Evolutionary conservation across 805 yeast genomes (phyloP).

Genomic region (Candida sanyiensis): DNA sequence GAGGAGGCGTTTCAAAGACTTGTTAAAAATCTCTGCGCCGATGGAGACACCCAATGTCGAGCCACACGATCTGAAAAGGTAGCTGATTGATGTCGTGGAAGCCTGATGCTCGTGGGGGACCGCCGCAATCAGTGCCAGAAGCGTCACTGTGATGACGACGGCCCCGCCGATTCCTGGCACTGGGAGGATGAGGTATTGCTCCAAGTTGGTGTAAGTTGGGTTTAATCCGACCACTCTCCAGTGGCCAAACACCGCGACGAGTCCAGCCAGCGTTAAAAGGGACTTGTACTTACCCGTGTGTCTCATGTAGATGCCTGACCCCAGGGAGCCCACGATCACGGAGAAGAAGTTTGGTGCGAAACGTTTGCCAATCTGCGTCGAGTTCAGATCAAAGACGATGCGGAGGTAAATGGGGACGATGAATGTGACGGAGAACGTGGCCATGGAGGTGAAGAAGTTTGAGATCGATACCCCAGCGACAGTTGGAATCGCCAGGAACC

Average conservation of each 20-base stretch:
- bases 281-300: conserved; percentile 53
- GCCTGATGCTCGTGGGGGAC: conserved; percentile 65
- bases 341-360: conserved; percentile 56
- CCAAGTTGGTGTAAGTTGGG: conserved; percentile 32
- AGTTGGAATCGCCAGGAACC: conserved; percentile 49
- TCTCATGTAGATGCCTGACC: conserved; percentile 61
- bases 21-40: conserved; percentile 58
- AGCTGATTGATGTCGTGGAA: conserved; percentile 60
- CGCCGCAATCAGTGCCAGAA: conserved; percentile 64
- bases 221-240: conserved; percentile 30
- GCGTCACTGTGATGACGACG: conserved; percentile 56
- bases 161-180: conserved; percentile 54
- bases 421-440: conserved; percentile 39
- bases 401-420: conserved; percentile 59
- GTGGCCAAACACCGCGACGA: conserved; percentile 41
- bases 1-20: conserved; percentile 32
- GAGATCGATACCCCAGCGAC: conserved; percentile 59
- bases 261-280: conserved; percentile 38
- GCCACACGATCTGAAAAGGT: conserved; percentile 61
- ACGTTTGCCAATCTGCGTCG: conserved; percentile 56
- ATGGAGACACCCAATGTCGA: conserved; percentile 60
- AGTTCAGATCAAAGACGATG: conserved; percentile 45
- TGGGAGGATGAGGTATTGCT: conserved; percentile 38
- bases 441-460: conserved; percentile 45
- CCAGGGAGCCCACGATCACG: conserved; percentile 53